Conservation (phyloP, 2,329 filamentous ascomycete genomes). For the Colletotrichum noveboracense region DNA sequence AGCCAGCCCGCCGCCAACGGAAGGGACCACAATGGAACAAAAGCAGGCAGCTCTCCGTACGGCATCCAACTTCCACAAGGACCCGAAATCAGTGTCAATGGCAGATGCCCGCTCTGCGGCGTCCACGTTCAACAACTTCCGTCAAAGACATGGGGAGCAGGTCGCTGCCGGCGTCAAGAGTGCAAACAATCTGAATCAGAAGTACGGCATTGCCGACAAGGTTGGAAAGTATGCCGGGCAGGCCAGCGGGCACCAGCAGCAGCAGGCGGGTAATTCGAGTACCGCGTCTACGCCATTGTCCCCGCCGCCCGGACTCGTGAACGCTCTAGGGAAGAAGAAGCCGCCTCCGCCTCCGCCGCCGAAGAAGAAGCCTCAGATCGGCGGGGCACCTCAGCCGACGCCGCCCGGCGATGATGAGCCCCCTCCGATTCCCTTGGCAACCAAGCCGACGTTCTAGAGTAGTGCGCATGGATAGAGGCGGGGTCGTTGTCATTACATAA, state of each 20-base stretch:
- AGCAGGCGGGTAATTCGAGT: background rate
- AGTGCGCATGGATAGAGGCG: background rate
- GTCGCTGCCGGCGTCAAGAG: conserved; percentile 63
- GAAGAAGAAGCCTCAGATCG: conserved; percentile 55
- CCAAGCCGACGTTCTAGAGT: conserved; percentile 50
- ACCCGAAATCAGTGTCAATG: conserved; percentile 66
- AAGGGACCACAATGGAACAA: conserved; percentile 68
- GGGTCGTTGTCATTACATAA: background rate
- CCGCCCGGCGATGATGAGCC: conserved; percentile 36
- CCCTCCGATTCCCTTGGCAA: conserved; percentile 59
- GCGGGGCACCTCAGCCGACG: conserved; percentile 17
- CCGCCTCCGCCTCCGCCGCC: conserved; percentile 55
- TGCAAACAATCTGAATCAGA: conserved; percentile 64
- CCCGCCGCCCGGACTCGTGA: conserved; percentile 21
- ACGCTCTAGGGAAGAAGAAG: conserved; percentile 53
- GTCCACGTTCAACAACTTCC: conserved; percentile 70
- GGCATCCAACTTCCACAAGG: conserved; percentile 61
- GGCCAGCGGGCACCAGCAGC: conserved; percentile 22
- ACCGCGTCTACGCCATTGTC: background rate
- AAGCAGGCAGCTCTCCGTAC: conserved; percentile 69
- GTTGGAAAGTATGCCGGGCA: conserved; percentile 30
- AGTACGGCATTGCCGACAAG: conserved; percentile 59
- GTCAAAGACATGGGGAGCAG: conserved; percentile 72
- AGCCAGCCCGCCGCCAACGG: conserved; percentile 34
- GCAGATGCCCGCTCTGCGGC: conserved; percentile 64